These are phyloP conservation scores for Plasmopara halstedii DNA, from an alignment of 352 stramenopile species.

Conservation along the genomic window DNA sequence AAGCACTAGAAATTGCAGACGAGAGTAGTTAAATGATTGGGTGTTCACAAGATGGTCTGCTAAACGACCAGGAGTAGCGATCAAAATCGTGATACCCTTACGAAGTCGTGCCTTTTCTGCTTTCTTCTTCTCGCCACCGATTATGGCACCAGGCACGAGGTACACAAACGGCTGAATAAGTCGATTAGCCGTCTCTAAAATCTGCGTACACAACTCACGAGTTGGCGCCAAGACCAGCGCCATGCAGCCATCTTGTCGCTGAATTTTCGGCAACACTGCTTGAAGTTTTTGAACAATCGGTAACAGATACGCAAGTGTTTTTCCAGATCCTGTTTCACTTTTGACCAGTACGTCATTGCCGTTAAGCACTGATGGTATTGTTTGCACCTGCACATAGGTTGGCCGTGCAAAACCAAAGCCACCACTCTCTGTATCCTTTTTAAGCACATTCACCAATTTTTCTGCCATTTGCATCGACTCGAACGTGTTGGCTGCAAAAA, in stretches of 20 bases:
- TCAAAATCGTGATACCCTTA: slow-evolving; percentile 94
- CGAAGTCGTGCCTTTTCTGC: slow-evolving; percentile 80
- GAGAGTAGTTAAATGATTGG: slow-evolving; percentile 83
- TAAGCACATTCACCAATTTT: slow-evolving; percentile 59
- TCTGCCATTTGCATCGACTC: slow-evolving; percentile 60
- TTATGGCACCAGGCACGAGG: slow-evolving; percentile 82
- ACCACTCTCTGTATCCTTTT: slow-evolving; percentile 35
- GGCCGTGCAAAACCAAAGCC: slow-evolving; percentile 74
- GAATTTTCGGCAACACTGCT: slow-evolving; percentile 53
- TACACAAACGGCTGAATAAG: slow-evolving; percentile 92
- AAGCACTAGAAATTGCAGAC: slow-evolving; percentile 93
- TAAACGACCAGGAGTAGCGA: slow-evolving; percentile 96
- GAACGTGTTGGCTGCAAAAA: slow-evolving; percentile 72
- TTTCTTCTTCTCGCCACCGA: slow-evolving; percentile 92
- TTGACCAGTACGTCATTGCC: slow-evolving; percentile 91
- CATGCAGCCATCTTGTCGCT: slow-evolving; percentile 78
- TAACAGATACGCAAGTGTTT: slow-evolving; percentile 95
- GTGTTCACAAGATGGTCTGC: slow-evolving; percentile 96
- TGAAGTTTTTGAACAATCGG: slow-evolving; percentile 91
- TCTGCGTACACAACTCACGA: slow-evolving; percentile 93
- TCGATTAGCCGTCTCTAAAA: slow-evolving; percentile 91
- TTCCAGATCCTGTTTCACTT: slow-evolving; percentile 94
- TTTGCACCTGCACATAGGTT: slow-evolving; percentile 79
- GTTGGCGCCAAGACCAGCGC: slow-evolving; percentile 92
- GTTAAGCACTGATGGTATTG: slow-evolving; percentile 57